A percentile compares a stretch with the other conserved stretches of the same genome.
Evolutionary conservation across 2,329 filamentous ascomycete genomes (phyloP).

Genomic region (Rugonectria rugulosa): DNA sequence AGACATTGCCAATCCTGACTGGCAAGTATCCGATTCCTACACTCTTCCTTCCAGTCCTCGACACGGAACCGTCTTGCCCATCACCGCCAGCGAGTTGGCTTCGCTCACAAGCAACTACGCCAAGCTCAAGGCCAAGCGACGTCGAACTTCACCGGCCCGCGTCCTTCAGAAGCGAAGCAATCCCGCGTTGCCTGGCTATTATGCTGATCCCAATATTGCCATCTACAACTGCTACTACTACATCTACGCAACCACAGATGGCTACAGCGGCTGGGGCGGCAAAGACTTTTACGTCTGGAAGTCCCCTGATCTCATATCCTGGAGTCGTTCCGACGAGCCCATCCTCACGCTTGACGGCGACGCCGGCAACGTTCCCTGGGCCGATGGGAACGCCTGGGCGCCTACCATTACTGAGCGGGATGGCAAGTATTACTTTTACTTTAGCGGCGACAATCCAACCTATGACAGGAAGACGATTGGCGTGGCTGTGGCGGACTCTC

Average conservation of each 20-base stretch:
- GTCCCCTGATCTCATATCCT: slow-evolving; percentile 51
- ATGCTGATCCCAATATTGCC: slow-evolving; percentile 57
- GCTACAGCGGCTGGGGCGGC: slow-evolving; percentile 53
- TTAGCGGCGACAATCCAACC: slow-evolving; percentile 61
- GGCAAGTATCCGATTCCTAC: slow-evolving; percentile 56
- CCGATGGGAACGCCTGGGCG: slow-evolving; percentile 71
- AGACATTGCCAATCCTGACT: slow-evolving; percentile 56
- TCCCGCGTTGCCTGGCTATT: slow-evolving; percentile 48
- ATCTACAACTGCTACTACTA: slow-evolving; percentile 54
- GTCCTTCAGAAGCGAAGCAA: slow-evolving; percentile 34
- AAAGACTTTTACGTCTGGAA: slow-evolving; percentile 58
- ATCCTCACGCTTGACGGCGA: slow-evolving; percentile 55
- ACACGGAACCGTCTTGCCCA: slow-evolving; percentile 61
- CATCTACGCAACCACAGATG: slow-evolving; percentile 57
- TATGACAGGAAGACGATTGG: slow-evolving; percentile 65
- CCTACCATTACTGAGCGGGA: slow-evolving; percentile 67
- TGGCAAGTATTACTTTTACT: slow-evolving; percentile 72
- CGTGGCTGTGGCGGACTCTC: slow-evolving; percentile 63
- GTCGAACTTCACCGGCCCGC: neutral
- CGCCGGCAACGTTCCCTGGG: slow-evolving; percentile 67
- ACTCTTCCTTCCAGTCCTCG: slow-evolving; percentile 57
- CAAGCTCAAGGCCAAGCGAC: slow-evolving; percentile 2
- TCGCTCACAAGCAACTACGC: slow-evolving; percentile 10
- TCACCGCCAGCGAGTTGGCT: slow-evolving; percentile 49
- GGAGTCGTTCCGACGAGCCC: slow-evolving; percentile 50